phyloP scores from a whole-genome alignment of 148 eudicot genomes.

The Tetragonia tetragonoides region DNA sequence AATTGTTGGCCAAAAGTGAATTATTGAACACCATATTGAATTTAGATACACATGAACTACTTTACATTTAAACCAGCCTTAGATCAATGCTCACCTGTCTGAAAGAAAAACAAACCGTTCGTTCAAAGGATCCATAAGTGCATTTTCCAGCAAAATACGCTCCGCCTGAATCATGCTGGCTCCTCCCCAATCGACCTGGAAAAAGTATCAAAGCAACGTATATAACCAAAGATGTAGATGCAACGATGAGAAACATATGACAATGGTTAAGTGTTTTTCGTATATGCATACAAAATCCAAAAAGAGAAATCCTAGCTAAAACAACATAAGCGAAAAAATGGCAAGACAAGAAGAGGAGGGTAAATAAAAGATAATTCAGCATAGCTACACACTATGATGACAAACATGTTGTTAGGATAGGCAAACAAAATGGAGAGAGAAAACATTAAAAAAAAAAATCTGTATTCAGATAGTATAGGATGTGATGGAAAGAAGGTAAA shows the following conservation, averaged over 20 bases:
- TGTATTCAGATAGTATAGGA: too few species aligned
- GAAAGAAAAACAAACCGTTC: slow-evolving; percentile 71
- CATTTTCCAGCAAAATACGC: slow-evolving; percentile 63
- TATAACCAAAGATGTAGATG: not conserved
- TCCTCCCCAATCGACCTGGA: slow-evolving; percentile 86
- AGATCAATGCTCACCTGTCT: slow-evolving; percentile 56
- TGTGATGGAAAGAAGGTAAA: too few species aligned
- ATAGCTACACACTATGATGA: too few species aligned
- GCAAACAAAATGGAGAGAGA: too few species aligned
- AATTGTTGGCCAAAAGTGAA: not conserved
- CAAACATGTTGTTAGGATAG: too few species aligned
- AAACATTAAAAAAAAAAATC: too few species aligned
- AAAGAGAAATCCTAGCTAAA: too few species aligned
- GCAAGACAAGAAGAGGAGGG: too few species aligned
- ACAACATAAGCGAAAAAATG: too few species aligned
- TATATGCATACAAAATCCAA: too few species aligned
- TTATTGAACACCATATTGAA: slow-evolving; percentile 8
- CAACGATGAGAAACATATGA: not conserved
- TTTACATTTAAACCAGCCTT: not conserved
- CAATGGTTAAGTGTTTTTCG: not conserved
- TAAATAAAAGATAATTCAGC: too few species aligned
- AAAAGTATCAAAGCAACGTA: slow-evolving; percentile 9
- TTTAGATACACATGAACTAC: not conserved
- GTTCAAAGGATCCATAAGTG: slow-evolving; percentile 57
- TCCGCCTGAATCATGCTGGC: slow-evolving; percentile 83